Conservation (phyloP, 2,329 filamentous ascomycete species). For the Alternaria brassicicola region DNA sequence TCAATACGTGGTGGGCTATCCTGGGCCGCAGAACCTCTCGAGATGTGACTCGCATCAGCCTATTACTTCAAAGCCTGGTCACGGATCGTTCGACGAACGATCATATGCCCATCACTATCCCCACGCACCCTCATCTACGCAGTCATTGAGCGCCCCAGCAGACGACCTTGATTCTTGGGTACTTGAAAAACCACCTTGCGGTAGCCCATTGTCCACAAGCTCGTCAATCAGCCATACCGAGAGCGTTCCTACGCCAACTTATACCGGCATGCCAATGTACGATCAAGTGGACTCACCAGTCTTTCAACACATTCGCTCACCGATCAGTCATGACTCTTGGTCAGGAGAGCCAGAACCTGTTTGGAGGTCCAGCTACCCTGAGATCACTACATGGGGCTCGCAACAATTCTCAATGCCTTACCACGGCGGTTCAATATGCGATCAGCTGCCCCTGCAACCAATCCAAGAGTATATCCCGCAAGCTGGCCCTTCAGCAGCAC, state of each 20-base stretch:
- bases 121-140: conserved; percentile 2
- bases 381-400: conserved; percentile 4
- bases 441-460: conserved; percentile 1
- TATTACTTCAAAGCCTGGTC: background rate
- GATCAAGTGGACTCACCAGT: background rate
- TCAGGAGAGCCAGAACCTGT: conserved; percentile 1
- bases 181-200: conserved; percentile 8
- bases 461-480: background rate
- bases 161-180: conserved; percentile 22
- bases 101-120: conserved; percentile 2
- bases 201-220: conserved; percentile 20
- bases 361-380: conserved; percentile 5
- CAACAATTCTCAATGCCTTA: background rate
- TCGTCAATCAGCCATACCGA: conserved; percentile 21
- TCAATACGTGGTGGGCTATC: conserved; percentile 10
- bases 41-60: conserved; percentile 2
- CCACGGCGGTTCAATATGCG: background rate
- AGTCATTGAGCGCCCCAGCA: conserved; percentile 9
- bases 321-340: background rate
- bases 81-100: conserved; percentile 14
- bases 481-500: background rate
- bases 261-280: background rate
- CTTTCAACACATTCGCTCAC: background rate
- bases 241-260: conserved; percentile 17
- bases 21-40: conserved; percentile 1